Conservation (phyloP, 2,329 filamentous ascomycete species). For the Fusarium brevicatenulatum region DNA sequence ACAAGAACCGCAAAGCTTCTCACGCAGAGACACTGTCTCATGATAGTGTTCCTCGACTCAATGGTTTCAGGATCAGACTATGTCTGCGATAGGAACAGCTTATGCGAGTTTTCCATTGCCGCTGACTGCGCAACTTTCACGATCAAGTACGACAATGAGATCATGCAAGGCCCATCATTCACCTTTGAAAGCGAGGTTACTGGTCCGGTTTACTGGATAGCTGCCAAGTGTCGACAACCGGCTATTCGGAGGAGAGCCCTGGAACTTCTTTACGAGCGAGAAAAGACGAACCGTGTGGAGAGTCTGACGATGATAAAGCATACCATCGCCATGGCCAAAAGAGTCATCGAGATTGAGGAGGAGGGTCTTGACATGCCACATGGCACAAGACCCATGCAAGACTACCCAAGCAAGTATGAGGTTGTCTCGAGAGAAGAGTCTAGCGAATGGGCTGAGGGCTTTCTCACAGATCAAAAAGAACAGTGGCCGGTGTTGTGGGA, state of each 20-base stretch:
- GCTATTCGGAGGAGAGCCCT: neutral
- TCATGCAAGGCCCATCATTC: neutral
- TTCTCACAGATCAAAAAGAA: neutral
- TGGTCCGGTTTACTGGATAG: neutral
- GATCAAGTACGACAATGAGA: neutral
- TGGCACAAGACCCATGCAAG: fast-evolving
- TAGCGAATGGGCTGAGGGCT: neutral
- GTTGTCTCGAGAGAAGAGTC: neutral
- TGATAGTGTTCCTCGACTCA: neutral
- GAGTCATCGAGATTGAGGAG: neutral
- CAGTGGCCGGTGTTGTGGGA: neutral
- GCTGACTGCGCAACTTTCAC: neutral
- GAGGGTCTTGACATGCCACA: neutral
- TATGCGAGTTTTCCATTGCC: neutral
- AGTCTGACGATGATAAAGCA: neutral
- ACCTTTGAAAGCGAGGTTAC: neutral
- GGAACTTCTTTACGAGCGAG: neutral
- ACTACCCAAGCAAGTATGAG: neutral
- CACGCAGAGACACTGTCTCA: neutral
- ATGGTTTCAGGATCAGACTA: neutral
- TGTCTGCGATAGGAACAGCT: neutral
- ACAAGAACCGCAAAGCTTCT: neutral
- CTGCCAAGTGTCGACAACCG: neutral
- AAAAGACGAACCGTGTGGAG: neutral
- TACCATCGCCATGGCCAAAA: neutral